Evolutionary conservation across 139 green algal genomes (phyloP), one percentile per base, ranked within the genome.

Genomic region (Mesotaenium endlicherianum): DNA sequence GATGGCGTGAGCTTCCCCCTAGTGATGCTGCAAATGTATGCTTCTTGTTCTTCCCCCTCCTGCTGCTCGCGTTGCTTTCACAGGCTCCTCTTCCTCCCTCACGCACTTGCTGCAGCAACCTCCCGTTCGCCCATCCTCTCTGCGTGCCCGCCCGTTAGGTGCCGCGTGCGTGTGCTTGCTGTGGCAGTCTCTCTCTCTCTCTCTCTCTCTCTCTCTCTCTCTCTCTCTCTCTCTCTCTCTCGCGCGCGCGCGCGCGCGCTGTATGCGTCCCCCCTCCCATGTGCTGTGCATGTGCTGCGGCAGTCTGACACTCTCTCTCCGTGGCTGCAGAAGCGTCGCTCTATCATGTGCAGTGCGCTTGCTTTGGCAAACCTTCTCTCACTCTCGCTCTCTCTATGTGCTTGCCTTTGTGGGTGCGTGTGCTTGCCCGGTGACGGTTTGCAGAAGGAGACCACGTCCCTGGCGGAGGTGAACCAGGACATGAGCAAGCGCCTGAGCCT

Each of bases 391-490:
- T 70, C 30, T 31, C n/a, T 41, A 16, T 70, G 58, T 34, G 14
- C 17, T 16, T 70, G 14, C 58, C 30, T 70, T 31, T 70, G 30
- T 41, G 14, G 8, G 8, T 57, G 8, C 11, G 47, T 57, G 8
- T 57, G 47, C 47, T 11, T 11, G 26, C 36, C n/a, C 57, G 26
- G 34, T 6, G 57, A 26, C n/a, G 6, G 41, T 4, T n/a, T 1
- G 69, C 69, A 77, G 69, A 77, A 36, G 49, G 71, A 80, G 49
- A 80, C 71, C 16, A 80, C 71, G 8, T 80, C 71, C 5, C 40
- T 80, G 47, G 71, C 71, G 31, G 71, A 80, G 31, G 71, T 38
- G 31, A 80, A 80, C 11, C 34, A 80, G 30, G 38, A 36, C 71
- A 80, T 80, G 71, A 69, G 31, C 17, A 60, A 64, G 71, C 64